Evolutionary conservation across 1,284 basidiomycete genomes (phyloP), one percentile per base, ranked within the genome.

Genomic region (Tetrapyrgos nigripes): DNA sequence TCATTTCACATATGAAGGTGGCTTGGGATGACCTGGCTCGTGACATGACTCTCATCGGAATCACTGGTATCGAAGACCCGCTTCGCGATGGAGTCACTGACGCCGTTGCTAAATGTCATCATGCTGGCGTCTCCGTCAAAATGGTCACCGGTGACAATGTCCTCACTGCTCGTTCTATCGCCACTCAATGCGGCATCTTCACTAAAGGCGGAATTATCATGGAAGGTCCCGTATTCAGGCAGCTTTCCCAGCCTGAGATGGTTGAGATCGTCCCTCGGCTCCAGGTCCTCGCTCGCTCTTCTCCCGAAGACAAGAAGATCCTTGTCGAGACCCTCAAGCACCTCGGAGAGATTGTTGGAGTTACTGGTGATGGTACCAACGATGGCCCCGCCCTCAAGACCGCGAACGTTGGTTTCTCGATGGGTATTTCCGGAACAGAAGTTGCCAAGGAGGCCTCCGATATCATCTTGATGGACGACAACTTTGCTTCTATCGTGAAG

Each of bases 111-210:
- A 88, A 92, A 63, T 98, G 96, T 72, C 86, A 87, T 66, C 83
- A 82, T 56, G 97, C 97, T 40, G 96, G 96, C 65, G 96, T 99
- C n/a, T 83, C 85, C 28, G 89, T 99, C 79, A 98, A 98, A 81
- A 99, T 99, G 96, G 97, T 94, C 75, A 98, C 97, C 0, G 97
- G 96, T 70, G 97, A 99, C 77, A 99, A 98, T 67, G 93, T 96
- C 50, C 83, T 98, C 47, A 97, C 95, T 6, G 93, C 93, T 44
- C 86, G 93, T 24, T 98, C 96, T 6, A 99, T 99, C 68, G 96
- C 97, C 35, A 83, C 85, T 6, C 97, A 98, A 71, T 98, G 96
- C 71, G 95, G 96, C 45, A 98, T 98, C 73, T 97, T 92, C 76
- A 92, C 89, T 6, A 77, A 90, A 1, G 96, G 95, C 35, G 96